Conservation (phyloP, 2,329 filamentous ascomycete genomes). For the Fusarium redolens region DNA sequence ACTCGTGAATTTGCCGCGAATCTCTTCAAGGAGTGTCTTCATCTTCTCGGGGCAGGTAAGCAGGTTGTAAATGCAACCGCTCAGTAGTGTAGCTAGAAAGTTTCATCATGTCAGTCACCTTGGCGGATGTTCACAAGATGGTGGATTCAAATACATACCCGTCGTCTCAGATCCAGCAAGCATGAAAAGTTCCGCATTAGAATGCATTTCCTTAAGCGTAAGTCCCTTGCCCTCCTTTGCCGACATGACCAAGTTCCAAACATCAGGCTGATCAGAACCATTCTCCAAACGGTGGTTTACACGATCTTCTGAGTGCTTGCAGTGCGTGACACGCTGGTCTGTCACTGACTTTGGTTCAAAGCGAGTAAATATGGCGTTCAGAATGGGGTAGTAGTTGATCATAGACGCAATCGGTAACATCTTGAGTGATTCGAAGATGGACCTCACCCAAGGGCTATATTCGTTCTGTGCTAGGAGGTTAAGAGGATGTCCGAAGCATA, state of each 20-base stretch:
- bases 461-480: constrained; percentile 37
- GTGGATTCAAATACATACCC: not conserved
- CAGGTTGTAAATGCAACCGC: not conserved
- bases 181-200: constrained; percentile 20
- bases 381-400: constrained; percentile 13
- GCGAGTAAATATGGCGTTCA: not conserved
- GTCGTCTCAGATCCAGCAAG: constrained; percentile 27
- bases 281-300: constrained; percentile 1
- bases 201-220: constrained; percentile 20
- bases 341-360: constrained; percentile 17
- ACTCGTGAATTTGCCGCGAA: not conserved
- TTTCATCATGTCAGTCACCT: not conserved
- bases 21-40: not conserved
- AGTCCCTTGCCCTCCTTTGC: constrained; percentile 23
- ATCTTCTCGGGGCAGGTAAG: constrained; percentile 3
- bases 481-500: constrained; percentile 45
- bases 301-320: constrained; percentile 9
- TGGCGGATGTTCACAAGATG: not conserved
- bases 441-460: constrained; percentile 44
- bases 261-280: constrained; percentile 20
- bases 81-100: not conserved
- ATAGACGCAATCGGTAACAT: not conserved
- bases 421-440: constrained; percentile 34
- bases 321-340: constrained; percentile 8
- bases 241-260: constrained; percentile 14